Evolutionary conservation across 192 early-diverging fungal species (phyloP), one percentile per base, ranked within the genome.

Genomic region (Nowakowskiella sp.): DNA sequence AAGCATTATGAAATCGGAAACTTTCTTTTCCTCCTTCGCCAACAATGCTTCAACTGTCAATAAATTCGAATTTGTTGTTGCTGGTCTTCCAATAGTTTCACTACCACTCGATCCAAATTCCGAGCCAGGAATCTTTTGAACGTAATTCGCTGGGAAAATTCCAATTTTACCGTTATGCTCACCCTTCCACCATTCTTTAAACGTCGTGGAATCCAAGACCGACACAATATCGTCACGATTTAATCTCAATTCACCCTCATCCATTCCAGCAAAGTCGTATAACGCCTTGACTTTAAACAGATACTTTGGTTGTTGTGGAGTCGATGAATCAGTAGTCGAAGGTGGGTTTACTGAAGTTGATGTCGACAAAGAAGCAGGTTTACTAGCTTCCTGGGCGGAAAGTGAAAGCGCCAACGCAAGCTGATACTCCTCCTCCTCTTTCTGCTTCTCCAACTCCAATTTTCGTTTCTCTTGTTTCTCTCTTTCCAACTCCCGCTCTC

Each of bases 151-250:
- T 6, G 96, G 96, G 55, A 99, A 97, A 34, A 99, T 94, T 8
- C 96, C 96, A 45, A 81, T 78, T 42, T 80, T 78, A n/a, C 88
- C 88, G 8, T 74, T 73, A n/a, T 86, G 66, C 63, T 88, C 82
- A 22, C 94, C 96, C 58, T 90, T 88, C 94, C 94, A 99, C 96
- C 96, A 99, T 65, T 99, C 96, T 52, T 89, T 83, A 72, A 91
- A 99, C 2, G 78, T 78, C 6, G 92, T 88, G 51, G 83, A 86
- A 57, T 97, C 94, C 57, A 90, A 60, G 21, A 99, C 96, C 7
- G 80, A 74, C 49, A 97, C 80, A 32, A 97, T 76, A 49, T 97
- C 92, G 48, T 88, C 90, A 39, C 84, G 80, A 43, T 74, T 74
- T 50, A 99, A 88, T 8, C 85, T 85, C 21, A 99, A 80, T 63